Conservation (phyloP, 1,284 basidiomycete species). For the Sutorius eximius region DNA sequence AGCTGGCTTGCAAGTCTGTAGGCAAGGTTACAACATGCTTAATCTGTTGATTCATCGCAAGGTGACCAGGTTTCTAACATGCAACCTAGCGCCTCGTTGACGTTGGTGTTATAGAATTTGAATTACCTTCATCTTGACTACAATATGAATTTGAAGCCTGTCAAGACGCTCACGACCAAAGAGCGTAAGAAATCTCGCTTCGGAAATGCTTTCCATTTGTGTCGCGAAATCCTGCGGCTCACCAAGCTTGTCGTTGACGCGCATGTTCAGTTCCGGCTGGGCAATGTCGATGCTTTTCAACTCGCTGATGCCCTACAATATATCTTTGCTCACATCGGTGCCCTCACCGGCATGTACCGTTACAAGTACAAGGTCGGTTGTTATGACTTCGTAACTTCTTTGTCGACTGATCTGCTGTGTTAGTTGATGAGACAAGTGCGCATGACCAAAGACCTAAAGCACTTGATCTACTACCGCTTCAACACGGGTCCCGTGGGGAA, state of each 20-base stretch:
- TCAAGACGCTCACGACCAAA: constrained; percentile 99
- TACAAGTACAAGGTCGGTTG: constrained; percentile 92
- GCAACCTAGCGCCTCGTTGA: neutral
- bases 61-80: constrained; percentile 34
- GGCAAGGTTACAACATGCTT: constrained; percentile 99
- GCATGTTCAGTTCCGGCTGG: constrained; percentile 97
- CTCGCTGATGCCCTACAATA: constrained; percentile 98
- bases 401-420: constrained; percentile 4
- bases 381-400: neutral
- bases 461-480: constrained; percentile 97
- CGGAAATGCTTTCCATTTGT: constrained; percentile 98
- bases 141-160: constrained; percentile 96
- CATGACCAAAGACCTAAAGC: constrained; percentile 99
- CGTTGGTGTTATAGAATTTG: constrained; percentile 62
- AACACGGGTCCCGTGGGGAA: constrained; percentile 99
- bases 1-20: constrained; percentile 96
- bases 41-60: constrained; percentile 99
- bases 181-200: constrained; percentile 99
- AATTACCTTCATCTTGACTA: constrained; percentile 95
- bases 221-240: constrained; percentile 95
- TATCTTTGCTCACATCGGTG: constrained; percentile 96
- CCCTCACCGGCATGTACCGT: constrained; percentile 98
- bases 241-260: constrained; percentile 99
- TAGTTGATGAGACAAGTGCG: constrained; percentile 98
- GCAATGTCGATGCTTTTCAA: constrained; percentile 99